Evolutionary conservation across 2,329 filamentous ascomycete genomes (phyloP).

Genomic region (Aspergillus ibericus): DNA sequence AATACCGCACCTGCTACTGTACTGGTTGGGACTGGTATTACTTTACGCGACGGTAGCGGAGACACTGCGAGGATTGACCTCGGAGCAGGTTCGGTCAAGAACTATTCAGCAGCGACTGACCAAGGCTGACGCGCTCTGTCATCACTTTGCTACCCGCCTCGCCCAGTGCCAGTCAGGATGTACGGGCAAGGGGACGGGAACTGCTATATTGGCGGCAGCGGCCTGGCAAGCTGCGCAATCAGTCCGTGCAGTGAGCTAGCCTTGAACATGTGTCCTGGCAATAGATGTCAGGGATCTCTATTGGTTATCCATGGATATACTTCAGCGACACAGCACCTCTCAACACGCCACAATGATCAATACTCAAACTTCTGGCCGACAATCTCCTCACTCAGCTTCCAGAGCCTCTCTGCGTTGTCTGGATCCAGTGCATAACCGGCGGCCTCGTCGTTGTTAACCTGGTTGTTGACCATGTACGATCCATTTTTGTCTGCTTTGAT

Average conservation of each 20-base stretch:
- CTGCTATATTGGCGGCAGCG: neutral
- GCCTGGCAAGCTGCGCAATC: neutral
- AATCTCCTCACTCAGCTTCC: slow-evolving; percentile 4
- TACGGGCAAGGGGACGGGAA: neutral
- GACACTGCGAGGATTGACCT: neutral
- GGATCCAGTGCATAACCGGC: neutral
- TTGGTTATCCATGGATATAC: too few relatives aligned
- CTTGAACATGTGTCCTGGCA: too few relatives aligned
- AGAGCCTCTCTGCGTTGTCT: slow-evolving; percentile 2
- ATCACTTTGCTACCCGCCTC: neutral
- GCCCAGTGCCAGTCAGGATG: neutral
- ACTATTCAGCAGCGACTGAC: neutral
- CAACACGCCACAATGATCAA: neutral
- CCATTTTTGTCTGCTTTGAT: neutral
- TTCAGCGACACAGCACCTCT: too few relatives aligned
- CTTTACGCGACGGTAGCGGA: neutral
- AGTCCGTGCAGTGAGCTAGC: too few relatives aligned
- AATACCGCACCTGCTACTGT: neutral
- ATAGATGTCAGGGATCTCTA: too few relatives aligned
- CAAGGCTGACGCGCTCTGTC: neutral
- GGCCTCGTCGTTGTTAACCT: neutral
- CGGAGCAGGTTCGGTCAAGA: neutral
- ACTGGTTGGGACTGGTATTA: neutral
- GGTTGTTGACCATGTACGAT: slow-evolving; percentile 1
- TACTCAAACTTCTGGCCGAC: neutral